Base-by-base conservation (phyloP, 306 rosid species). In the Bauhinia variegata region DNA sequence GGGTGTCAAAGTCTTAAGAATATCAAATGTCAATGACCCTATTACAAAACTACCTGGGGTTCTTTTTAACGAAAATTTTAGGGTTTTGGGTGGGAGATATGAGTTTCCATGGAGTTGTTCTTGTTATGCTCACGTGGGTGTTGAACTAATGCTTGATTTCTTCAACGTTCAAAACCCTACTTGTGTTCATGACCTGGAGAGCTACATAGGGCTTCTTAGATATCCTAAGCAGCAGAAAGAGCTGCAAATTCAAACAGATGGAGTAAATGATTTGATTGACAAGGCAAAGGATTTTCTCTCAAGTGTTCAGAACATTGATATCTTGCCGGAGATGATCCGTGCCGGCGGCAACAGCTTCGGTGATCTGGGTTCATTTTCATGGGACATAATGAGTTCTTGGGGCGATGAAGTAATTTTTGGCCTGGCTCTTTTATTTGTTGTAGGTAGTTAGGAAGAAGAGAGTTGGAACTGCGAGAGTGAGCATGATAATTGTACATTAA, bases 71-170 rank as follows among this genome's bases (percentile, higher is more conserved):
- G 97, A 92, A 19, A 89, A 84, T 14, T 85, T 89, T 77, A 92
- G 92, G 92, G 92, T 85, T 87, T 83, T 85, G 76, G 91, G 86
- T 15, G 87, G 81, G 8, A 72, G 49, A 4, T 82, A 74, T 52
- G 74, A 76, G 68, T 79, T 85, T 3, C 96, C 91, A 0, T 80
- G 87, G 89, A 87, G 89, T 38, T 84, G 85, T 64, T 87, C 95
- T 0, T 89, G 95, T 47, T 92, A 92, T 54, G 88, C 92, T 5
- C 98, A 92, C 47, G 98, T 92, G 8, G 98, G 98, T 2, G 96
- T 87, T 15, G 98, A 92, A 46, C 70, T 92, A 23, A 44, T 76
- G 33, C 84, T 92, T 14, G 91, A 89, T 67, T 92, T 86, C 79
- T 92, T 89, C 76, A 86, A 85, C 69, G 73, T 92, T 38, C 89